These are phyloP conservation scores for Talaromyces trachyspermus DNA, from an alignment of 495 filamentous ascomycete species.

Conservation along the genomic window DNA sequence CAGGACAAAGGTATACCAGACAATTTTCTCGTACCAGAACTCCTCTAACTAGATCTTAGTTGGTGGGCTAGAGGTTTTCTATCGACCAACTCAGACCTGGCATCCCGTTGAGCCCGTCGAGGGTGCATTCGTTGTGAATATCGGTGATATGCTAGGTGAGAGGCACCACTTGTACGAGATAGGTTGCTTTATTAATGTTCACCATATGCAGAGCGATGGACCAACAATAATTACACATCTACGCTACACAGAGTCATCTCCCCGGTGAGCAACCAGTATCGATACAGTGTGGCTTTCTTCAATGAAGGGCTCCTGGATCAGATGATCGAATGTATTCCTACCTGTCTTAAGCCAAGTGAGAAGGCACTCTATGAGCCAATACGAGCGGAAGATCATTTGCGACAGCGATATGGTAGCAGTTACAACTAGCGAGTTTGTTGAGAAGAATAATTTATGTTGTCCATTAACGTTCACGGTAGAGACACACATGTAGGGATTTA, in stretches of 20 bases:
- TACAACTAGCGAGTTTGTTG: too few relatives aligned
- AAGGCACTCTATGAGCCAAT: slow-evolving; percentile 20
- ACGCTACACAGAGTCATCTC: slow-evolving; percentile 16
- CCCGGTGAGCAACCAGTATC: slow-evolving; percentile 9
- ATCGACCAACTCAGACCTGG: slow-evolving; percentile 11
- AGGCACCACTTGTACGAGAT: background rate
- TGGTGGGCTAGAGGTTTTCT: background rate
- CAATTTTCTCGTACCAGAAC: slow-evolving; percentile 39
- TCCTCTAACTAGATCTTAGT: slow-evolving; percentile 16
- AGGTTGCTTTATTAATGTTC: background rate
- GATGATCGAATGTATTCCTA: slow-evolving; percentile 18
- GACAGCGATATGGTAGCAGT: background rate
- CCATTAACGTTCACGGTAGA: too few relatives aligned
- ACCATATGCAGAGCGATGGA: slow-evolving; percentile 19
- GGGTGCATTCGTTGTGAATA: slow-evolving; percentile 40
- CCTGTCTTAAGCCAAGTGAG: slow-evolving; percentile 9
- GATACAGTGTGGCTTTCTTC: slow-evolving; percentile 25
- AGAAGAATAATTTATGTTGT: too few relatives aligned
- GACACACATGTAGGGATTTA: too few relatives aligned
- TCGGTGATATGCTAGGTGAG: slow-evolving; percentile 33
- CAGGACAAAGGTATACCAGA: slow-evolving; percentile 23
- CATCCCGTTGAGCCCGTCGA: slow-evolving; percentile 25
- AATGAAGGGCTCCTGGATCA: slow-evolving; percentile 20
- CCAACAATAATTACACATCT: slow-evolving; percentile 21
- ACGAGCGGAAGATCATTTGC: slow-evolving; percentile 12